phyloP scores from a whole-genome alignment of 805 yeast genomes.

The baker's yeast (Saccharomyces cerevisiae) region DNA sequence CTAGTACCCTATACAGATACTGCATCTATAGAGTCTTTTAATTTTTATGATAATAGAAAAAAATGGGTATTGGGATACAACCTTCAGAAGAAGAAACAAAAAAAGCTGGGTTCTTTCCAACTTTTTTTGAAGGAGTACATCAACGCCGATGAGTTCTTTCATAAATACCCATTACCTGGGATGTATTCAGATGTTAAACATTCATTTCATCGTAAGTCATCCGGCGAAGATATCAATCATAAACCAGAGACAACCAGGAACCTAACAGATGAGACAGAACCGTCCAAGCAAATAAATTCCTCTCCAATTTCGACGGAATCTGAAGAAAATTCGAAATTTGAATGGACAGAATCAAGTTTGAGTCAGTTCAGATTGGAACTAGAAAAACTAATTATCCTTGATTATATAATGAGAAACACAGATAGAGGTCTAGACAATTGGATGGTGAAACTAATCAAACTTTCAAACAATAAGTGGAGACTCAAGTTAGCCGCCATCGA shows the following conservation, averaged over 20 bases:
- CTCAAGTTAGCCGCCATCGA: slow-evolving; percentile 64
- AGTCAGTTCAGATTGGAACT: slow-evolving; percentile 50
- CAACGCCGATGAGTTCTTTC: slow-evolving; percentile 55
- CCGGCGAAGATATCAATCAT: neutral
- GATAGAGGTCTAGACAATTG: slow-evolving; percentile 70
- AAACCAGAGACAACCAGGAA: neutral
- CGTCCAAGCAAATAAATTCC: neutral
- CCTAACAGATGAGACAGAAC: neutral
- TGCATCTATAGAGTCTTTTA: slow-evolving; percentile 39
- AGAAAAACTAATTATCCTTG: slow-evolving; percentile 62
- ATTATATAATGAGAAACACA: slow-evolving; percentile 66
- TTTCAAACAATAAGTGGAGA: slow-evolving; percentile 13
- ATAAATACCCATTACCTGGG: slow-evolving; percentile 48
- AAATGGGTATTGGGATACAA: slow-evolving; percentile 12
- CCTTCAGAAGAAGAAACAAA: slow-evolving; percentile 13
- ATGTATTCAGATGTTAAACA: slow-evolving; percentile 8
- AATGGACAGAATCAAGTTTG: slow-evolving; percentile 46
- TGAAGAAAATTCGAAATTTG: slow-evolving; percentile 28
- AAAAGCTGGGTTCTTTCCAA: slow-evolving; percentile 62
- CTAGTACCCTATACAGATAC: slow-evolving; percentile 63
- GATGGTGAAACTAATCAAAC: slow-evolving; percentile 58
- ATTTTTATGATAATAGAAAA: slow-evolving; percentile 30
- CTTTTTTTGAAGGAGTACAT: slow-evolving; percentile 48
- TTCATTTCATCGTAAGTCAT: neutral
- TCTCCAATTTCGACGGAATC: neutral